Percentiles rank a stretch among this genome's conserved stretches.
Evolutionary conservation across 441 rosid genomes (phyloP).

Genomic region (Corymbia calophylla): DNA sequence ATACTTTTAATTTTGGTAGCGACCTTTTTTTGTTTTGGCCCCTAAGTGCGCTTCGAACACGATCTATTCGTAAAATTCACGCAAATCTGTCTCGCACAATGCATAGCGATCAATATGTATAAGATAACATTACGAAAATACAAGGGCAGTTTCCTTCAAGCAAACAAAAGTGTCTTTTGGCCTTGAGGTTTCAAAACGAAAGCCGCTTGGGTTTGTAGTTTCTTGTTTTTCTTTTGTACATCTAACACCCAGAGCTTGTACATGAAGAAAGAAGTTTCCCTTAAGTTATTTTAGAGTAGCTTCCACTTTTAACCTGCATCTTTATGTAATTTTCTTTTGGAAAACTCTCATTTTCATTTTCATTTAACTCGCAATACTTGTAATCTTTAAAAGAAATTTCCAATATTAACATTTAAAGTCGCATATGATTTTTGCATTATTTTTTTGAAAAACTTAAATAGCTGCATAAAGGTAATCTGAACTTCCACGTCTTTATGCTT

Average conservation of each 20-base stretch:
- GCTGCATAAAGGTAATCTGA: background rate
- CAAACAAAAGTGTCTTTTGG: background rate
- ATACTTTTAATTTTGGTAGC: background rate
- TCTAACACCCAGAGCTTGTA: background rate
- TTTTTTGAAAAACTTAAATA: background rate
- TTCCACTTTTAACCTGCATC: background rate
- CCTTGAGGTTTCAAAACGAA: background rate
- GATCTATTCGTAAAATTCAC: background rate
- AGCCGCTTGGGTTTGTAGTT: background rate
- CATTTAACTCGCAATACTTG: background rate
- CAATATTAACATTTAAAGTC: background rate
- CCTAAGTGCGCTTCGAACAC: background rate
- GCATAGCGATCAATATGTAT: background rate
- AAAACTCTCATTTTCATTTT: background rate
- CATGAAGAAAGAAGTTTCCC: background rate
- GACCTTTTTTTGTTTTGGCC: background rate
- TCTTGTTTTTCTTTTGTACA: background rate
- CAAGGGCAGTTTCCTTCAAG: background rate
- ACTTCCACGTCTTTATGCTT: background rate
- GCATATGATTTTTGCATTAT: background rate
- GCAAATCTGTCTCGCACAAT: background rate
- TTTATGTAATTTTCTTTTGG: background rate
- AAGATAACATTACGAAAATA: background rate
- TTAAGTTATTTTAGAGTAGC: background rate
- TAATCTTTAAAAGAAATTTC: background rate